phyloP scores from a whole-genome alignment of 2,329 filamentous ascomycete genomes.

The Aspergillus carbonarius region DNA sequence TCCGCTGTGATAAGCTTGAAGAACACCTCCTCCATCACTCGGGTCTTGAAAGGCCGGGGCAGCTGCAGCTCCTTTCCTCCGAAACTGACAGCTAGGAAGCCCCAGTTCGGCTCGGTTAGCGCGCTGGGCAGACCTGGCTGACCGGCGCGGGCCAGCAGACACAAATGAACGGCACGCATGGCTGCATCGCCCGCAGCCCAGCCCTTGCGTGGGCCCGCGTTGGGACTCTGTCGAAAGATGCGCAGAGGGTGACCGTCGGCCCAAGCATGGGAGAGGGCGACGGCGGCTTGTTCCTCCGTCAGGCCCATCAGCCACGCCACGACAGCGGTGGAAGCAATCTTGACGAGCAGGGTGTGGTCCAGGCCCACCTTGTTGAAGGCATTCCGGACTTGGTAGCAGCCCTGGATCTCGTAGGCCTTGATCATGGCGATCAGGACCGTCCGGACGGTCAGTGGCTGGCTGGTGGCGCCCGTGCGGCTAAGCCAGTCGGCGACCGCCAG shows the following conservation, averaged over 20 bases:
- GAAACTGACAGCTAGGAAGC: conserved; percentile 27
- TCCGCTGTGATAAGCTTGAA: conserved; percentile 20
- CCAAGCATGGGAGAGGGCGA: conserved; percentile 42
- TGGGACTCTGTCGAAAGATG: conserved; percentile 33
- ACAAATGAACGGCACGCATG: neutral
- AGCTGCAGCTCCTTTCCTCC: conserved; percentile 1
- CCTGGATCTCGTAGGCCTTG: conserved; percentile 48
- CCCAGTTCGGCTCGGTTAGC: conserved; percentile 30
- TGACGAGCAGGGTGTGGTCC: conserved; percentile 45
- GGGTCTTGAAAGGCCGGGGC: neutral
- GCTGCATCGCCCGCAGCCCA: conserved; percentile 29
- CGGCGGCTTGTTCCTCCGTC: conserved; percentile 32
- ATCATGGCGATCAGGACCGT: conserved; percentile 36
- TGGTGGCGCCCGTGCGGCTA: conserved; percentile 17
- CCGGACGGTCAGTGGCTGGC: conserved; percentile 31
- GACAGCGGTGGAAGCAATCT: conserved; percentile 42
- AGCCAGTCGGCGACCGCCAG: conserved; percentile 37
- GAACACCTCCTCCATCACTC: conserved; percentile 9
- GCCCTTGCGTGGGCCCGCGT: conserved; percentile 42
- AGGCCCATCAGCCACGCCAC: conserved; percentile 41
- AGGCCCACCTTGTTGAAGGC: conserved; percentile 42
- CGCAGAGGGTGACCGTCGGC: conserved; percentile 40
- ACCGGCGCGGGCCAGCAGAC: neutral
- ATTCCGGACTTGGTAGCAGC: conserved; percentile 38
- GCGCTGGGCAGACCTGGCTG: conserved; percentile 20